Evolutionary conservation across 768 basidiomycete species (phyloP).

Genomic region (Podaxis carcinomalis): DNA sequence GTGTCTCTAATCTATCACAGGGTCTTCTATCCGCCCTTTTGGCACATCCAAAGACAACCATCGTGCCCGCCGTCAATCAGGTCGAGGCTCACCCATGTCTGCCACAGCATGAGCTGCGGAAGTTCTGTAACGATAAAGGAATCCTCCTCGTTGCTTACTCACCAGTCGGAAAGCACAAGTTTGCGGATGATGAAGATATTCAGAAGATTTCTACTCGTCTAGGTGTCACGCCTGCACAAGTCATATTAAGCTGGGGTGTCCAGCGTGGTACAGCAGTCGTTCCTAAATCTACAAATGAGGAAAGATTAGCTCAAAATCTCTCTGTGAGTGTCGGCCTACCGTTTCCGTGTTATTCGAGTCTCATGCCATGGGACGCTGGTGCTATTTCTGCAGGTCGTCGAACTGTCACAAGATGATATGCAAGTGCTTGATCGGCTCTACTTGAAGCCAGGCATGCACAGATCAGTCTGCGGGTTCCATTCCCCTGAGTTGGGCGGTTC

Average conservation of each 20-base stretch:
- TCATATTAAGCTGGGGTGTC: conserved; percentile 55
- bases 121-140: conserved; percentile 37
- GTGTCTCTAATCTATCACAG: conserved; percentile 10
- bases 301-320: conserved; percentile 41
- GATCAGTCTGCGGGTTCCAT: conserved; percentile 29
- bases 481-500: conserved; percentile 23
- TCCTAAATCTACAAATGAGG: conserved; percentile 43
- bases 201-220: background rate
- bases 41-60: conserved; percentile 4
- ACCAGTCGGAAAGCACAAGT: conserved; percentile 31
- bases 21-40: conserved; percentile 1
- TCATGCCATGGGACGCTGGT: conserved; percentile 9
- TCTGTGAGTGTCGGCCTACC: conserved; percentile 19
- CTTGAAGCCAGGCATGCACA: conserved; percentile 33
- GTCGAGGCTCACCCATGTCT: conserved; percentile 44
- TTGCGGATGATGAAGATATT: conserved; percentile 3
- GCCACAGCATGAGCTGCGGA: conserved; percentile 36
- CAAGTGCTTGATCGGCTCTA: conserved; percentile 33
- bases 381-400: conserved; percentile 25
- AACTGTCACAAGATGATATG: conserved; percentile 32
- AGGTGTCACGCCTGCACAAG: conserved; percentile 30
- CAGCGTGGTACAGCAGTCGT: conserved; percentile 49
- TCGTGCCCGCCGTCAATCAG: conserved; percentile 24
- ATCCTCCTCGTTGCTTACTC: conserved; percentile 45
- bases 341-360: no score